A percentile compares a stretch with the other conserved stretches of the same genome.
phyloP scores from a whole-genome alignment of 2,329 filamentous ascomycete genomes.

The Epichloe aotearoae region DNA sequence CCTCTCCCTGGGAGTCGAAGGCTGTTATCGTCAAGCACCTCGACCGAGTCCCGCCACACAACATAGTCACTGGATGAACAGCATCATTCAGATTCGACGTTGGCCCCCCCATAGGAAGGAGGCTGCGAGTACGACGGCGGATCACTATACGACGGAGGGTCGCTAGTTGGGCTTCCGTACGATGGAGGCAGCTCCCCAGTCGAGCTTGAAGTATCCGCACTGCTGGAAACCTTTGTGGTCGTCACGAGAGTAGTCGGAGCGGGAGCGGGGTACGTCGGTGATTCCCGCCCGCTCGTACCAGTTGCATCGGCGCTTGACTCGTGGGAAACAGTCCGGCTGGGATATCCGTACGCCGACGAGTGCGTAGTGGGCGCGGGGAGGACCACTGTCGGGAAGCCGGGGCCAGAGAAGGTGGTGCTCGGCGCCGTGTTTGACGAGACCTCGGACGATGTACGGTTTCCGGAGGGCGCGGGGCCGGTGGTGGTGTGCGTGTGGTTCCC shows the following conservation, averaged over 20 bases:
- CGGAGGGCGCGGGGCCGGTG: not conserved
- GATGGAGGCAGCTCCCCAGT: not conserved
- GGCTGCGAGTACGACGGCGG: constrained; percentile 2
- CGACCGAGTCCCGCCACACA: not conserved
- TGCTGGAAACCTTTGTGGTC: not conserved
- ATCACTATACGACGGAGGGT: not conserved
- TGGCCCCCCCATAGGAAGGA: constrained; percentile 1
- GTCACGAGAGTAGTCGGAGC: constrained; percentile 2
- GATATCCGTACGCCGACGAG: not conserved
- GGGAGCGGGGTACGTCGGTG: not conserved
- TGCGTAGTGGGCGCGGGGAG: not conserved
- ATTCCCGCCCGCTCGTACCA: not conserved
- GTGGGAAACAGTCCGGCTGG: not conserved
- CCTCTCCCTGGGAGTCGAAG: not conserved
- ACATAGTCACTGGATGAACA: no score
- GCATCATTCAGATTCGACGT: not conserved
- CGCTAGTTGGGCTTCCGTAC: not conserved
- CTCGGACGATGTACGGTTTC: not conserved
- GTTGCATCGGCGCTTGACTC: constrained; percentile 1
- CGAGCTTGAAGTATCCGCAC: not conserved
- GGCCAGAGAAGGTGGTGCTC: not conserved
- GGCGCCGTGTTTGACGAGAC: not conserved
- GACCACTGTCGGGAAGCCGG: not conserved
- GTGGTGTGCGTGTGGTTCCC: not conserved
- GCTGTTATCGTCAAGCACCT: not conserved